phyloP scores from a whole-genome alignment of 2,329 filamentous ascomycete species.

The Stenocarpella maydis region DNA sequence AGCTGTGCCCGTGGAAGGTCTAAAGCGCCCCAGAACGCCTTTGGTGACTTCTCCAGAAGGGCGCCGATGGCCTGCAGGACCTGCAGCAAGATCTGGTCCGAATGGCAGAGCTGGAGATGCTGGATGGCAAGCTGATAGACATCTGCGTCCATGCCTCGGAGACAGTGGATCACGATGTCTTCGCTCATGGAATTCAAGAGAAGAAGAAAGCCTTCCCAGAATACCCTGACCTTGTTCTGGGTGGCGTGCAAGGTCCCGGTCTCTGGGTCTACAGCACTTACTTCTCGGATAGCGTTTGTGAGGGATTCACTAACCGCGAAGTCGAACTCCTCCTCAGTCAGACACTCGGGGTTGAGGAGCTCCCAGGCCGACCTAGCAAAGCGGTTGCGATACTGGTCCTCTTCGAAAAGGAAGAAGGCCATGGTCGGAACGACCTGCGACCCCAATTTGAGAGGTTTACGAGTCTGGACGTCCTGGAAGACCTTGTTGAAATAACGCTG shows the following conservation, averaged over 20 bases:
- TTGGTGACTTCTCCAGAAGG: conserved; percentile 78
- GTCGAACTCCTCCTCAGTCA: conserved; percentile 81
- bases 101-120: conserved; percentile 59
- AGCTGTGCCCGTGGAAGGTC: conserved; percentile 81
- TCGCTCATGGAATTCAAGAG: conserved; percentile 79
- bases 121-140: conserved; percentile 70
- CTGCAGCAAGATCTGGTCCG: conserved; percentile 68
- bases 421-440: conserved; percentile 80
- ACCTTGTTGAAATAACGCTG: conserved; percentile 76
- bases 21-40: conserved; percentile 89
- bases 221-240: conserved; percentile 68
- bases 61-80: conserved; percentile 75
- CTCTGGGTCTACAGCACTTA: conserved; percentile 17
- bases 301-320: conserved; percentile 84
- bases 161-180: conserved; percentile 77
- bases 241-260: conserved; percentile 25
- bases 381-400: conserved; percentile 66
- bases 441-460: conserved; percentile 78
- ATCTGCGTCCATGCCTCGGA: conserved; percentile 81
- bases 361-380: conserved; percentile 77
- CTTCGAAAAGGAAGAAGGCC: conserved; percentile 83
- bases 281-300: conserved; percentile 63
- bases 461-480: conserved; percentile 81
- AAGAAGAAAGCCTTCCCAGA: conserved; percentile 80
- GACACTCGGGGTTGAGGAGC: conserved; percentile 65